Evolutionary conservation across 495 filamentous ascomycete species (phyloP).

Genomic region (Bathelium albidoporum): DNA sequence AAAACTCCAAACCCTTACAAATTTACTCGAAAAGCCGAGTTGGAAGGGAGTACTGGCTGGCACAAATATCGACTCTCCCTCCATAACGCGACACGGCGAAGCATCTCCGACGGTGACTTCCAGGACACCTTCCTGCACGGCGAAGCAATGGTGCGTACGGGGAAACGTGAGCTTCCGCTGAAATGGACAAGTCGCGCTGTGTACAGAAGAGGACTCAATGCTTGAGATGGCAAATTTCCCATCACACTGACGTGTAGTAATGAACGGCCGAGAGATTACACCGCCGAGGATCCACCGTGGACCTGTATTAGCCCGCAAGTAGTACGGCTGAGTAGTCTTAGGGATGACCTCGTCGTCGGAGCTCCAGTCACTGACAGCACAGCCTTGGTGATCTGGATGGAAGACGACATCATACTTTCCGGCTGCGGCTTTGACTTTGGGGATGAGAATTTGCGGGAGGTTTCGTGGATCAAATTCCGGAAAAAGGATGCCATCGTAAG

Average conservation of each 20-base stretch:
- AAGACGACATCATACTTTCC: constrained; percentile 41
- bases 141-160: constrained; percentile 11
- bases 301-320: constrained; percentile 35
- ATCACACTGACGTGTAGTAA: constrained; percentile 35
- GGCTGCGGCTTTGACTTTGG: constrained; percentile 43
- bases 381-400: constrained; percentile 34
- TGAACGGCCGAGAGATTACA: constrained; percentile 36
- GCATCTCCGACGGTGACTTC: constrained; percentile 5
- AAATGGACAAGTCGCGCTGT: constrained; percentile 4
- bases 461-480: constrained; percentile 12
- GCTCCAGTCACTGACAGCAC: constrained; percentile 34
- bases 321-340: constrained; percentile 31
- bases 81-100: constrained; percentile 4
- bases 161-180: neutral
- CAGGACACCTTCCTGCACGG: constrained; percentile 6
- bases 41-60: constrained; percentile 11
- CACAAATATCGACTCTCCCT: constrained; percentile 10
- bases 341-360: constrained; percentile 35
- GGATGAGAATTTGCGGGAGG: constrained; percentile 27
- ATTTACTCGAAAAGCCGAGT: neutral
- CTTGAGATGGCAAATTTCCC: constrained; percentile 39
- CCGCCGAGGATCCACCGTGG: constrained; percentile 37
- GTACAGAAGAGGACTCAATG: constrained; percentile 29
- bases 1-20: neutral
- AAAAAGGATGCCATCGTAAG: constrained; percentile 12